Evolutionary conservation across 345 rosid genomes (phyloP), one percentile per base, ranked within the genome.

Genomic region (Acer saccharum): DNA sequence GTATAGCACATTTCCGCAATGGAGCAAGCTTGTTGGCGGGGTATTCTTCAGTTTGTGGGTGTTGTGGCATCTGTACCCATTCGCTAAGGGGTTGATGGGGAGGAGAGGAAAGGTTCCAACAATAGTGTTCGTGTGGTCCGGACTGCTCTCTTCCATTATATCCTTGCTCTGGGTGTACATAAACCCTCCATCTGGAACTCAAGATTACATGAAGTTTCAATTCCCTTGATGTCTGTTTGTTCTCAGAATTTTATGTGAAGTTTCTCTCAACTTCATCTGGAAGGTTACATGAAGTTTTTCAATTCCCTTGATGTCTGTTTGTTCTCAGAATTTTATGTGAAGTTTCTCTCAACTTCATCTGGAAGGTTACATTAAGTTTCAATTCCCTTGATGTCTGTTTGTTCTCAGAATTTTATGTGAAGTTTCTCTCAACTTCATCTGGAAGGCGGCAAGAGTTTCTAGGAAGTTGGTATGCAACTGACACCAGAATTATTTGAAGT

Each of bases 1-100:
- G 75, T 91, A 89, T 77, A 91, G 90, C 75, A 77, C 87, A 21
- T 88, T 86, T 75, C 95, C 95, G 7, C 84, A 91, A 39, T 92
- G 95, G 95, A 92, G 95, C 85, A 93, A 83, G 85, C 90, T 93
- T 11, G 20, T 90, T 1, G 97, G 97, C 75, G 97, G 97, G 46
- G 93, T 91, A 82, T 93, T 91, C 81, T 93, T 93, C 80, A 91
- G 97, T 80, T 85, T 93, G 61, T 93, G 97, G 95, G 95, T 91
- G 43, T 54, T 93, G 21, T 82, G 87, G 77, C 97, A 93, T 86
- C 90, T 93, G 1, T 88, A 87, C 83, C 94, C 95, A 6, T 93
- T 91, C 68, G 94, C 95, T 0, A 91, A 91, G 79, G 95, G 97
- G 23, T 79, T 93, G 82, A 87, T 93, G 97, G 97, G 97, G n/a